These are phyloP conservation scores for Phaeosphaeriaceae sp. DNA, from an alignment of 2,329 filamentous ascomycete species.

Conservation along the genomic window DNA sequence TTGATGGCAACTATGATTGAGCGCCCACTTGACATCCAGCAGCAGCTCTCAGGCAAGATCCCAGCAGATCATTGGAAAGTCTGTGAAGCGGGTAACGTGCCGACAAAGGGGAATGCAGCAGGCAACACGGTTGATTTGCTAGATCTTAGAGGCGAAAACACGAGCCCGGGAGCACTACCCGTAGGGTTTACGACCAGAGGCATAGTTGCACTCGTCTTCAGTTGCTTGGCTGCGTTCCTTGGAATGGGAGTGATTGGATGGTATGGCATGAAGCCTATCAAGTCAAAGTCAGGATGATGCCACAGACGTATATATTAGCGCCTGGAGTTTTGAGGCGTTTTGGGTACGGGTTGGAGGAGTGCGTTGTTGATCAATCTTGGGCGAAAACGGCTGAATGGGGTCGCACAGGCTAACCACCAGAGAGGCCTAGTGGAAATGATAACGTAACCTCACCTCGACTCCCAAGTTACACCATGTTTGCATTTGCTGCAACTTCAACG, in stretches of 20 bases:
- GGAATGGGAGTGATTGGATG: constrained; percentile 71
- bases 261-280: constrained; percentile 62
- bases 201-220: constrained; percentile 77
- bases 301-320: background rate
- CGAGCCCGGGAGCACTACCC: constrained; percentile 63
- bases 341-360: background rate
- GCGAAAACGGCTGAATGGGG: too few relatives aligned
- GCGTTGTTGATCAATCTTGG: too few relatives aligned
- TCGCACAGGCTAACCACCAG: background rate
- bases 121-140: constrained; percentile 70
- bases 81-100: constrained; percentile 61
- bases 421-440: constrained; percentile 4
- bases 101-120: constrained; percentile 73
- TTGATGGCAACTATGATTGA: constrained; percentile 61
- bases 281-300: constrained; percentile 12
- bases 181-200: constrained; percentile 74
- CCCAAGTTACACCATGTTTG: constrained; percentile 14
- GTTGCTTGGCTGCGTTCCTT: constrained; percentile 69
- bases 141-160: constrained; percentile 61
- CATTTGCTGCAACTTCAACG: constrained; percentile 22
- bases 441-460: constrained; percentile 13
- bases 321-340: background rate
- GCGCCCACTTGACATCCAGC: constrained; percentile 64
- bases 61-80: constrained; percentile 66
- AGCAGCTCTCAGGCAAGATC: constrained; percentile 59